phyloP scores from a whole-genome alignment of 192 early-diverging fungal genomes.

The Coemansia sp. region DNA sequence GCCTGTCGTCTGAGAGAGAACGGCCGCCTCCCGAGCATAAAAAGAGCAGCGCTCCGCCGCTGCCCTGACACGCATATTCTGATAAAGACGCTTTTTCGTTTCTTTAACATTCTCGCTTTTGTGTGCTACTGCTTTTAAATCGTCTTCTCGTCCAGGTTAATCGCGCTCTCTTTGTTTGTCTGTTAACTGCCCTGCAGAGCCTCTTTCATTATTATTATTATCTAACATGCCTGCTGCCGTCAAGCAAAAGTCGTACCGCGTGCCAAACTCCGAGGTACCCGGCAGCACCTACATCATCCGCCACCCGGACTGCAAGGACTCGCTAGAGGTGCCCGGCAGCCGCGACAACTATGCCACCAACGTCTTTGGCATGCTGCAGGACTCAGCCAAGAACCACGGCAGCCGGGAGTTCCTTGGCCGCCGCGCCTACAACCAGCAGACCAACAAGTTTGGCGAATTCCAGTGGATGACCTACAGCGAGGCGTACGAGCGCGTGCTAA shows the following conservation, averaged over 20 bases:
- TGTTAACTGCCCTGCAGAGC: background rate
- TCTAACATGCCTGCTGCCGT: constrained; percentile 17
- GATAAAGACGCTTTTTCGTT: background rate
- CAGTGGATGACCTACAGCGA: constrained; percentile 73
- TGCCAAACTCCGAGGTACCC: constrained; percentile 50
- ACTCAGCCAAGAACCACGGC: constrained; percentile 57
- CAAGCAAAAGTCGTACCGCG: constrained; percentile 49
- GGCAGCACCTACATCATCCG: constrained; percentile 51
- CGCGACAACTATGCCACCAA: constrained; percentile 38
- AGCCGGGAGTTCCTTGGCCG: constrained; percentile 67
- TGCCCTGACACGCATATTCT: background rate
- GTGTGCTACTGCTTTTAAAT: background rate
- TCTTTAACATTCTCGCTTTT: background rate
- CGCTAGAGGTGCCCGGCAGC: constrained; percentile 20
- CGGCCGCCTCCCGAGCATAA: background rate
- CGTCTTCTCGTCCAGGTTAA: no score
- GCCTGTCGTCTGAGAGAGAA: background rate
- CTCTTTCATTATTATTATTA: background rate
- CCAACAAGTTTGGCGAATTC: constrained; percentile 66
- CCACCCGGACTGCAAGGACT: constrained; percentile 42
- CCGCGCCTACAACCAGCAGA: constrained; percentile 61
- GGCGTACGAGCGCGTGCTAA: constrained; percentile 60
- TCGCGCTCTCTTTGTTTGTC: background rate
- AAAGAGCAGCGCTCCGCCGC: background rate
- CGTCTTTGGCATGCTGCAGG: constrained; percentile 46